These are phyloP conservation scores for Neonectria coccinea DNA, from an alignment of 2,329 filamentous ascomycete species.

Conservation along the genomic window DNA sequence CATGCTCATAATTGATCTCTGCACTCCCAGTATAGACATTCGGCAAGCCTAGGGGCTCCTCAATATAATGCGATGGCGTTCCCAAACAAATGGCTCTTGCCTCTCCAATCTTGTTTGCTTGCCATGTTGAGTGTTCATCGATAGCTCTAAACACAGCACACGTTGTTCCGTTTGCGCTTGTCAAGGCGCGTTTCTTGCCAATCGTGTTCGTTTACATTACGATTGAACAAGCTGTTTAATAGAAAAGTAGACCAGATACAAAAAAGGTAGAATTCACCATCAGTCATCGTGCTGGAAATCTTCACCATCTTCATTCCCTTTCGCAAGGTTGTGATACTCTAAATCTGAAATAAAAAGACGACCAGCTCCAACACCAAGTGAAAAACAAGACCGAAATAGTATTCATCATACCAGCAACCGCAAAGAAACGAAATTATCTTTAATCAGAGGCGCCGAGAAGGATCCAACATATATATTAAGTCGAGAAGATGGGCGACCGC, in stretches of 20 bases:
- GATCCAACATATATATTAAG: conserved; percentile 6
- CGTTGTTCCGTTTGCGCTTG: conserved; percentile 58
- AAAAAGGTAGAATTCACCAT: conserved; percentile 50
- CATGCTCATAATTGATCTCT: not conserved
- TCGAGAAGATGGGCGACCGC: conserved; percentile 49
- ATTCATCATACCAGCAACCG: conserved; percentile 31
- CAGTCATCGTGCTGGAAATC: conserved; percentile 70
- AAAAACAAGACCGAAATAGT: conserved; percentile 7
- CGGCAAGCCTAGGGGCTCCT: conserved; percentile 71
- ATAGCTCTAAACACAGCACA: conserved; percentile 64
- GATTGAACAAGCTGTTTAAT: conserved; percentile 44
- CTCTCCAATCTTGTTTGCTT: conserved; percentile 53
- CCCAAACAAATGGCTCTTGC: conserved; percentile 67
- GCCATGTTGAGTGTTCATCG: not conserved
- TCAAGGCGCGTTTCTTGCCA: conserved; percentile 67
- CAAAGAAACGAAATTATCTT: conserved; percentile 15
- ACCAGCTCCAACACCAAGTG: conserved; percentile 26
- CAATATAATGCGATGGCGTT: conserved; percentile 73
- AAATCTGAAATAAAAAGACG: conserved; percentile 51
- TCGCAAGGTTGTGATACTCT: conserved; percentile 64
- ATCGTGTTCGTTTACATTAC: conserved; percentile 67
- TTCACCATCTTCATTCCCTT: conserved; percentile 72
- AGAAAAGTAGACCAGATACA: too few species aligned
- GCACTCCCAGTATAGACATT: conserved; percentile 56
- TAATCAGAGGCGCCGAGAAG: conserved; percentile 15